Percentiles rank a stretch among this genome's conserved stretches.
phyloP scores from a whole-genome alignment of 2,329 filamentous ascomycete species.

The Colletotrichum salicis region DNA sequence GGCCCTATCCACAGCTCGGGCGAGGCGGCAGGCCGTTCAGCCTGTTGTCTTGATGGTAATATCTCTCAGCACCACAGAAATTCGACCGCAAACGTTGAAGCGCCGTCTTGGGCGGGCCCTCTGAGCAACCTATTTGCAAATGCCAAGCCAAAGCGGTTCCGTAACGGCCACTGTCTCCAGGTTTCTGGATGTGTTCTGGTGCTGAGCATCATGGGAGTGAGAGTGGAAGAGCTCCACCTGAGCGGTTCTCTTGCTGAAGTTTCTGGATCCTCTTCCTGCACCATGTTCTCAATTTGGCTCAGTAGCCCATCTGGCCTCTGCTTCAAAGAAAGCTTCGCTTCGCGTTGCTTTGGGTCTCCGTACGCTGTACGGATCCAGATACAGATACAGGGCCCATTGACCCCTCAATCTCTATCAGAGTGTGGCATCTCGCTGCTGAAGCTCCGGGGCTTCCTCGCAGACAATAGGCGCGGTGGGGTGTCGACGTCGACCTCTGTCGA shows the following conservation, averaged over 20 bases:
- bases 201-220: constrained; percentile 13
- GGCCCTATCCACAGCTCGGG: constrained; percentile 9
- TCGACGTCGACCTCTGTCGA: constrained; percentile 15
- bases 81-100: constrained; percentile 8
- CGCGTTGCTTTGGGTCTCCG: not conserved
- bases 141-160: constrained; percentile 25
- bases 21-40: constrained; percentile 17
- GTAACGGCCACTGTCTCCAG: constrained; percentile 23
- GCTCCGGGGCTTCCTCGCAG: not conserved
- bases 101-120: constrained; percentile 24
- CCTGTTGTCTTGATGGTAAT: constrained; percentile 13
- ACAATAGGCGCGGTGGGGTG: constrained; percentile 5
- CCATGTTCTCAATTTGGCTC: constrained; percentile 13
- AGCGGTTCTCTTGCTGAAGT: constrained; percentile 14
- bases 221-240: constrained; percentile 10
- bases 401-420: constrained; percentile 17
- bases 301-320: constrained; percentile 13
- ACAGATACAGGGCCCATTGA: not conserved
- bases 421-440: constrained; percentile 6
- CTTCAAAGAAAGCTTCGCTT: constrained; percentile 13
- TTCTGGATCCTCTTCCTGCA: constrained; percentile 29
- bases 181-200: constrained; percentile 33
- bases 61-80: constrained; percentile 19
- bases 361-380: not conserved
- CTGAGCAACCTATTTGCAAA: constrained; percentile 30